Conservation (phyloP, 208 protist species). For the Trypanosoma avium region DNA sequence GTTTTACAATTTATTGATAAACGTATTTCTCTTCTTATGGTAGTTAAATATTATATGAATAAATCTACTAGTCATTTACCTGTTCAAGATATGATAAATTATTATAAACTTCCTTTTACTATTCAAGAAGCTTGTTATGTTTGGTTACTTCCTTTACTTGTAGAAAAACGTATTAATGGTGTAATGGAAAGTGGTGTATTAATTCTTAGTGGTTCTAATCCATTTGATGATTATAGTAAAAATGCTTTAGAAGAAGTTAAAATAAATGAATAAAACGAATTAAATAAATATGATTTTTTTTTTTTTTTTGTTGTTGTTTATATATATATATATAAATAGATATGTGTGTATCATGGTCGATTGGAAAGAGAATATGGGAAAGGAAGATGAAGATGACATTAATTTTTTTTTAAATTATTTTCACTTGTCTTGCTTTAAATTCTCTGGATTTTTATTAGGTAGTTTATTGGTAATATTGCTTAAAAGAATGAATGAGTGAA, state of each 20-base stretch:
- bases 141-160: conserved; percentile 80
- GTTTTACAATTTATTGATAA: conserved; percentile 56
- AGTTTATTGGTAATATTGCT: not conserved
- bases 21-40: conserved; percentile 65
- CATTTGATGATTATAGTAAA: conserved; percentile 63
- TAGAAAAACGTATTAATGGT: conserved; percentile 75
- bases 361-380: not conserved
- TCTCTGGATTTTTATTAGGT: too few species aligned
- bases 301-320: not conserved
- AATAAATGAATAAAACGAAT: too few species aligned
- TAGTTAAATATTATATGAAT: conserved; percentile 72
- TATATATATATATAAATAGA: too few species aligned
- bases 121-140: conserved; percentile 27
- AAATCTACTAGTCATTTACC: conserved; percentile 36
- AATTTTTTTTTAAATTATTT: too few species aligned
- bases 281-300: not conserved
- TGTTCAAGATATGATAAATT: conserved; percentile 62
- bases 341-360: too few species aligned
- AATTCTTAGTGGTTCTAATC: conserved; percentile 51
- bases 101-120: conserved; percentile 50
- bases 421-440: too few species aligned
- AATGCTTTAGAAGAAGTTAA: not conserved
- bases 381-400: not conserved
- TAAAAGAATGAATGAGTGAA: too few species aligned
- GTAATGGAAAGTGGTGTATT: conserved; percentile 65